Base-by-base conservation (phyloP, 2,329 filamentous ascomycete genomes). In the Arthrobotrys pseudoclavata region DNA sequence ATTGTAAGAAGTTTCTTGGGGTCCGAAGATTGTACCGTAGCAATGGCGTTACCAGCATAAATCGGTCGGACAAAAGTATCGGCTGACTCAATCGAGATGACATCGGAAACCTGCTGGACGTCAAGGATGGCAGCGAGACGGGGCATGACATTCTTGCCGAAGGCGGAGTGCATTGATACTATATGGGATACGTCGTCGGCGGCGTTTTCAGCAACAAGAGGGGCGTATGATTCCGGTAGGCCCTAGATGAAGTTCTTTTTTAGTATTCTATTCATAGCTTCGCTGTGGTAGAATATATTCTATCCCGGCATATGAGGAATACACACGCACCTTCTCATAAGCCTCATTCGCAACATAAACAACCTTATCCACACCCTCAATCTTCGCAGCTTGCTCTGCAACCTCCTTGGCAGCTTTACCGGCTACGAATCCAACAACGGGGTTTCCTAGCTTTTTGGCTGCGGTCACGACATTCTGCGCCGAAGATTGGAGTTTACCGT, bases 41-140 rank as follows among this genome's bases (percentile, higher is more conserved):
- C 89, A 82, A 99, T 97, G 57, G 95, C 96, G 83, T 99, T 99
- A 69, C 96, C 96, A 72, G 96, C 96, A 84, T 99, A 99, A 83
- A 99, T 97, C 29, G 96, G 95, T 71, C 96, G 92, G 69, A 97
- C 91, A 82, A 99, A 99, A 12, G 93, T 97, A 84, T 95, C 94
- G 84, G 97, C 94, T 84, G 89, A 89, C 84, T 97, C 90, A 83
- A 99, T 91, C 0, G 85, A 87, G 18, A 90, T 97, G 80, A 98
- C 92, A 83, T 99, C 96, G 52, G 94, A 97, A 79, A 99, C 90
- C 83, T 97, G 94, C 85, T 97, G 94, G 40, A 91, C 90, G 84
- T 99, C 96, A 75, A 99, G 87, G 69, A 99, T 86, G 20, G 96
- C 96, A 20, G 96, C 93, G 15, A 97, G 92, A 79, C 96, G 91